A percentile compares a stretch with the other conserved stretches of the same genome.
Evolutionary conservation across 1,284 basidiomycete species (phyloP).

Genomic region (Xanthoconium separans): DNA sequence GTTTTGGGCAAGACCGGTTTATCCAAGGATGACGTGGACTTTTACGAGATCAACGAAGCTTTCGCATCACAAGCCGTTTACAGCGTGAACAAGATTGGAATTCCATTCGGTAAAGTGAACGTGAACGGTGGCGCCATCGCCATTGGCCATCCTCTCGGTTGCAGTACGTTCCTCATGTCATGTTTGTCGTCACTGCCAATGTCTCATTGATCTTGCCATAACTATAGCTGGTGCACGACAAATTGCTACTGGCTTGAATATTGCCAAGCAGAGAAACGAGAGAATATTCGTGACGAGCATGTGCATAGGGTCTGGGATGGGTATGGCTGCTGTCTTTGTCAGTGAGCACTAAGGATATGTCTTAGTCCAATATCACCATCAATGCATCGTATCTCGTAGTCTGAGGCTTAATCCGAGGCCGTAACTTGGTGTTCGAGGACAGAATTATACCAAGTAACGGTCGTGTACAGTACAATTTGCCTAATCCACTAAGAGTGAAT

Average conservation of each 20-base stretch:
- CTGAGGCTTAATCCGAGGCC: no score
- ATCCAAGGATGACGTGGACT: slow-evolving; percentile 77
- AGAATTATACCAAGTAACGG: not conserved
- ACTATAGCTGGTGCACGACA: slow-evolving; percentile 79
- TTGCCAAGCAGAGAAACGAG: slow-evolving; percentile 74
- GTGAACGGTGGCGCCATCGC: slow-evolving; percentile 89
- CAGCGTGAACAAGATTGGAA: slow-evolving; percentile 71
- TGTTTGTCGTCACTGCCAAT: not conserved
- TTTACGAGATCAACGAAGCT: slow-evolving; percentile 95
- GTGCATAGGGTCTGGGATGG: slow-evolving; percentile 96
- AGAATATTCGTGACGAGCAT: slow-evolving; percentile 89
- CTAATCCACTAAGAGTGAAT: slow-evolving; percentile 1
- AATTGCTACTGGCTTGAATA: slow-evolving; percentile 81
- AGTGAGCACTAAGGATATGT: slow-evolving; percentile 62
- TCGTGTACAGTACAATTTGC: no score
- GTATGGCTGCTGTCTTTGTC: slow-evolving; percentile 80
- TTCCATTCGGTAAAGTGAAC: slow-evolving; percentile 84
- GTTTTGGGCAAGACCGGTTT: slow-evolving; percentile 76
- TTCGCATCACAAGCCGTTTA: slow-evolving; percentile 89
- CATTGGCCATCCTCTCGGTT: slow-evolving; percentile 82
- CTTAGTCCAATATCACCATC: not conserved
- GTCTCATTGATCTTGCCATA: slow-evolving; percentile 7
- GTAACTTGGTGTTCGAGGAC: not conserved
- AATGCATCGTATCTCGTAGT: not conserved
- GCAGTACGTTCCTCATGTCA: slow-evolving; percentile 53